phyloP scores from a whole-genome alignment of 2,329 filamentous ascomycete species.

The Rachicladosporium sp. region DNA sequence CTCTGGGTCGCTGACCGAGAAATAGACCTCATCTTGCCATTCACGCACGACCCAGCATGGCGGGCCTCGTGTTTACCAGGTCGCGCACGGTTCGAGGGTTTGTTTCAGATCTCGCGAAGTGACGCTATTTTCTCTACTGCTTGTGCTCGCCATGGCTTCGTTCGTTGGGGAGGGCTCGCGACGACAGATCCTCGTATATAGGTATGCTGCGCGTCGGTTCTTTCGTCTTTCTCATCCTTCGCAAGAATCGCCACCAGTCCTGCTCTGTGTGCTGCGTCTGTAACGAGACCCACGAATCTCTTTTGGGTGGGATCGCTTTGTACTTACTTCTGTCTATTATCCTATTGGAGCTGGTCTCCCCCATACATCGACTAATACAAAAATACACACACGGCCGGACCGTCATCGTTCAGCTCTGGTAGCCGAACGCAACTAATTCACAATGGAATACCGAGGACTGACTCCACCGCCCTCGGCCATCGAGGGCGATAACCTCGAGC shows the following conservation, averaged over 20 bases:
- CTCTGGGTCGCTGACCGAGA: too few species aligned
- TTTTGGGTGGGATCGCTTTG: slow-evolving; percentile 18
- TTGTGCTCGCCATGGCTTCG: slow-evolving; percentile 3
- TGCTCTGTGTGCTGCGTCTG: slow-evolving; percentile 11
- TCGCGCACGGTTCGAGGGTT: slow-evolving; percentile 3
- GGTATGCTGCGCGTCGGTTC: background rate
- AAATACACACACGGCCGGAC: slow-evolving; percentile 8
- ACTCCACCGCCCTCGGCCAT: slow-evolving; percentile 30
- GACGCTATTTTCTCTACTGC: slow-evolving; percentile 4
- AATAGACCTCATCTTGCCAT: too few species aligned
- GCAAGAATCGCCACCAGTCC: slow-evolving; percentile 12
- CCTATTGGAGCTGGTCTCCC: slow-evolving; percentile 34
- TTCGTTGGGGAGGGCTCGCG: slow-evolving; percentile 2
- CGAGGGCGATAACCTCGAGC: slow-evolving; percentile 14
- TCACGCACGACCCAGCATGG: too few species aligned
- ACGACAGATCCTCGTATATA: slow-evolving; percentile 4
- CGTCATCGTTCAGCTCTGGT: slow-evolving; percentile 21
- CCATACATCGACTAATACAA: slow-evolving; percentile 2
- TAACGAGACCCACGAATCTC: slow-evolving; percentile 28
- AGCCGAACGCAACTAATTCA: slow-evolving; percentile 20
- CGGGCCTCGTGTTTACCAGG: too few species aligned
- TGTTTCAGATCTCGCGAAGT: slow-evolving; percentile 4
- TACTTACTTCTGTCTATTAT: slow-evolving; percentile 23
- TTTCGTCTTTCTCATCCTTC: slow-evolving; percentile 9
- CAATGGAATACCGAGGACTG: slow-evolving; percentile 33